A percentile compares a stretch with the other conserved stretches of the same genome.
Evolutionary conservation across 2,329 filamentous ascomycete species (phyloP).

Genomic region (Alternaria sp.): DNA sequence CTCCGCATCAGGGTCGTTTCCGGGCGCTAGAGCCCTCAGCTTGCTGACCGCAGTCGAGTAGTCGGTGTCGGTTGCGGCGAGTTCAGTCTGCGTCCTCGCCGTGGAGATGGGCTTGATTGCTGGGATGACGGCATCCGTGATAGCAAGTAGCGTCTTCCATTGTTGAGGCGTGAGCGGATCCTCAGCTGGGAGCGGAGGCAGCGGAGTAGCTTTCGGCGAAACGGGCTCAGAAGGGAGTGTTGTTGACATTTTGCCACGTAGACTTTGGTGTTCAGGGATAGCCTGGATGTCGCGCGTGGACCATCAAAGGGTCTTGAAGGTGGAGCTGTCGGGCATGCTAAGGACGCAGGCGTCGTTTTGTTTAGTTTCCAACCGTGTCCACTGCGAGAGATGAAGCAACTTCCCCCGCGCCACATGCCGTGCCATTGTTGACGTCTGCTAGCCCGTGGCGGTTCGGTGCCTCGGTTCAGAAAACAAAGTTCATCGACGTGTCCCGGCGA

Average conservation of each 20-base stretch:
- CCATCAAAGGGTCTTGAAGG: slow-evolving; percentile 8
- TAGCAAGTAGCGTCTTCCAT: slow-evolving; percentile 65
- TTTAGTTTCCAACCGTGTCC: not conserved
- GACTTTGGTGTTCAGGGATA: slow-evolving; percentile 6
- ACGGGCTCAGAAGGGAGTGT: slow-evolving; percentile 28
- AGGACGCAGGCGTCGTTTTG: slow-evolving; percentile 6
- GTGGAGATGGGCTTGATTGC: slow-evolving; percentile 57
- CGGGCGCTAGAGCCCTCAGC: slow-evolving; percentile 36
- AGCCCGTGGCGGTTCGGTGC: not conserved
- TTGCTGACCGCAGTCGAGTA: slow-evolving; percentile 56
- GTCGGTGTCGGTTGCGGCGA: slow-evolving; percentile 58
- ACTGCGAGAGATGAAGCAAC: not conserved
- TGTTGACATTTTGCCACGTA: slow-evolving; percentile 33
- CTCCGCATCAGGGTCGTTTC: slow-evolving; percentile 41
- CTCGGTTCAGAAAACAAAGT: slow-evolving; percentile 11
- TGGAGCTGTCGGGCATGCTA: not conserved
- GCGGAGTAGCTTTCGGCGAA: slow-evolving; percentile 49
- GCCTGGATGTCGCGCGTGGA: slow-evolving; percentile 1
- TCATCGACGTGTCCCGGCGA: not conserved
- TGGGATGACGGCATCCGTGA: slow-evolving; percentile 66
- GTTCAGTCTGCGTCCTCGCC: slow-evolving; percentile 48
- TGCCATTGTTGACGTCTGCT: slow-evolving; percentile 3
- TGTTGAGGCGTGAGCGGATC: slow-evolving; percentile 61
- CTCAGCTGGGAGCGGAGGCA: slow-evolving; percentile 55
- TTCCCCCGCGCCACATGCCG: slow-evolving; percentile 2